Evolutionary conservation across 257 asterid genomes (phyloP), one percentile per base, ranked within the genome.

Genomic region (Capsicum pubescens): DNA sequence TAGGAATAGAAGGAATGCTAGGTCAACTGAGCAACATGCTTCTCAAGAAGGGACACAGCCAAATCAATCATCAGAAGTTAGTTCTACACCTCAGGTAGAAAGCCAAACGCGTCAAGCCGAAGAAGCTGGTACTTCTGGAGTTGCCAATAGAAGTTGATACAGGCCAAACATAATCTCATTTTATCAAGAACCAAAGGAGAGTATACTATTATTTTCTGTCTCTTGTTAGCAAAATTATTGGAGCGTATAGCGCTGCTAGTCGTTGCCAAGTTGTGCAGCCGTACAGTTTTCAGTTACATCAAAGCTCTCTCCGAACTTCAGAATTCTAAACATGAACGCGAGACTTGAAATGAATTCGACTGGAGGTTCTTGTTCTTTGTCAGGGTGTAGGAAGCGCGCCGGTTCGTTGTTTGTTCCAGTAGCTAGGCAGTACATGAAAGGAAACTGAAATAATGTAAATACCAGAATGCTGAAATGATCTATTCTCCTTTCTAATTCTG

Each of bases 1-100:
- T 93, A 93, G 95, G 85, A 81, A 87, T 70, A 78, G 84, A 44
- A 84, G 85, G 91, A 82, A 59, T 79, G 17, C 83, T 52, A 67
- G 81, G 87, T 61, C 93, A 39, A 52, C 81, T 87, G 86, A 91
- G 68, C 90, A 70, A 79, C 88, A 19, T 9, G 88, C 80, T 71
- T 66, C 93, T 63, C 84, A 85, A 81, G 86, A 48, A 35, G 85
- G 48, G 21, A 63, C 79, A 9, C 93, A 35, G 46, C 82, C 91
- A 2, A 85, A 86, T 82, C 90, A 85, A 63, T 84, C 91, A 78
- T 69, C 90, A 14, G 93, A 88, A 72, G 83, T 86, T 12, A 79
- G 56, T 80, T 78, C 80, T 68, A 81, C 70, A 6, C 87, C 84
- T 80, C 92, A 83, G 84, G 82, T 64, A 12, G 85, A 83, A 81